A percentile compares a stretch with the other conserved stretches of the same genome.
phyloP scores from a whole-genome alignment of 2,329 filamentous ascomycete species.

The Domatiomyces catenatus region DNA sequence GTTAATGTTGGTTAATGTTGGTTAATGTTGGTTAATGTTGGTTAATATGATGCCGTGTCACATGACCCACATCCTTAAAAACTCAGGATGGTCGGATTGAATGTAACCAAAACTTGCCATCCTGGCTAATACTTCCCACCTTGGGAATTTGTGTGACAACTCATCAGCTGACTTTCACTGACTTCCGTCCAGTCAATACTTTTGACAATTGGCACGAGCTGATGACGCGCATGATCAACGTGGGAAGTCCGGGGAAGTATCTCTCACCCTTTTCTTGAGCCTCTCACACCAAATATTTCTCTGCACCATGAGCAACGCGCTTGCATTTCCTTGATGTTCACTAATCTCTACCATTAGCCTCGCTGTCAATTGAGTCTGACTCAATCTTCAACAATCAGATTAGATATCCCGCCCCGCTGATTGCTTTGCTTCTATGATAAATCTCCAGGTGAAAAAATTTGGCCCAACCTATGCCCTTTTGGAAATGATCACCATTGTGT shows the following conservation, averaged over 20 bases:
- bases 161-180: background rate
- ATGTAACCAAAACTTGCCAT: background rate
- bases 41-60: too few relatives aligned
- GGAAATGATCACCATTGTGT: too few relatives aligned
- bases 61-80: background rate
- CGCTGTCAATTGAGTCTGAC: background rate
- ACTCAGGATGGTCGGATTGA: background rate
- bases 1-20: too few relatives aligned
- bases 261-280: background rate
- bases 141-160: too few relatives aligned
- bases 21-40: too few relatives aligned
- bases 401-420: too few relatives aligned
- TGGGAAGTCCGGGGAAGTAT: background rate
- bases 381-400: background rate
- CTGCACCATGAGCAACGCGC: too few relatives aligned
- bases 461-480: too few relatives aligned
- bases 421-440: too few relatives aligned
- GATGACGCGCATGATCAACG: background rate
- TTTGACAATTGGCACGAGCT: background rate
- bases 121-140: background rate
- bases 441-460: too few relatives aligned
- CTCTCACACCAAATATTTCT: background rate
- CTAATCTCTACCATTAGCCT: background rate
- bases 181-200: background rate
- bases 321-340: background rate